These are phyloP conservation scores for Lanmaoa rubissima DNA, from an alignment of 768 basidiomycete species.

Conservation along the genomic window DNA sequence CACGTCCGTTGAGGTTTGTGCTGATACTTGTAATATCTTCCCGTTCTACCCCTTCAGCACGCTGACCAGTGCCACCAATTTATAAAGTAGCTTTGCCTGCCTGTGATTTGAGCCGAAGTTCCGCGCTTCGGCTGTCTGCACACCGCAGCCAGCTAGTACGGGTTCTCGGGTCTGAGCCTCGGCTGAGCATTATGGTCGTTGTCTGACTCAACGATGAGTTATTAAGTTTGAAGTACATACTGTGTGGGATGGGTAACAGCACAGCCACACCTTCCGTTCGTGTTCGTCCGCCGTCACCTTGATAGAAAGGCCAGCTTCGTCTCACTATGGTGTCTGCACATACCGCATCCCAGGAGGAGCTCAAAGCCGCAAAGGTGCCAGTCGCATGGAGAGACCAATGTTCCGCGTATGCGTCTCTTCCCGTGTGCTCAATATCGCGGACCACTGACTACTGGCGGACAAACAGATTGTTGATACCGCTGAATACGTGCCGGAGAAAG, in stretches of 20 bases:
- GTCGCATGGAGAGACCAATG: constrained; percentile 87
- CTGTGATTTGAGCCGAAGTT: too few species aligned
- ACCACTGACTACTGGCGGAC: neutral
- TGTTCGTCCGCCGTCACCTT: neutral
- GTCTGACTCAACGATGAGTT: too few species aligned
- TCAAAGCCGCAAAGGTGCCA: constrained; percentile 74
- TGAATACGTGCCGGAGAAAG: constrained; percentile 83
- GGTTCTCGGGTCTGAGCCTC: too few species aligned
- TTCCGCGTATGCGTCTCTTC: constrained; percentile 66
- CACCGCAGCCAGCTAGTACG: too few species aligned
- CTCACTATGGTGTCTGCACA: constrained; percentile 65
- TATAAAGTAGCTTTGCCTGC: too few species aligned
- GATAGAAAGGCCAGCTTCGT: neutral
- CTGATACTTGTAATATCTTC: constrained; percentile 2
- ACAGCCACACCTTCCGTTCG: constrained; percentile 20
- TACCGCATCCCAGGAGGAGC: constrained; percentile 79
- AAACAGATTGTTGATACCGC: constrained; percentile 74
- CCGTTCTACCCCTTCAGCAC: too few species aligned
- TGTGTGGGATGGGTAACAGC: neutral
- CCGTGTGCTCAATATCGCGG: too few species aligned
- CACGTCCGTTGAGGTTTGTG: neutral
- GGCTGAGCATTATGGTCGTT: too few species aligned
- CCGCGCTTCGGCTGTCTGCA: too few species aligned
- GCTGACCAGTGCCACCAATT: too few species aligned
- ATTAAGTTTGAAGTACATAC: too few species aligned